Evolutionary conservation across 495 filamentous ascomycete species (phyloP).

Genomic region (Aspergillus sclerotioniger): DNA sequence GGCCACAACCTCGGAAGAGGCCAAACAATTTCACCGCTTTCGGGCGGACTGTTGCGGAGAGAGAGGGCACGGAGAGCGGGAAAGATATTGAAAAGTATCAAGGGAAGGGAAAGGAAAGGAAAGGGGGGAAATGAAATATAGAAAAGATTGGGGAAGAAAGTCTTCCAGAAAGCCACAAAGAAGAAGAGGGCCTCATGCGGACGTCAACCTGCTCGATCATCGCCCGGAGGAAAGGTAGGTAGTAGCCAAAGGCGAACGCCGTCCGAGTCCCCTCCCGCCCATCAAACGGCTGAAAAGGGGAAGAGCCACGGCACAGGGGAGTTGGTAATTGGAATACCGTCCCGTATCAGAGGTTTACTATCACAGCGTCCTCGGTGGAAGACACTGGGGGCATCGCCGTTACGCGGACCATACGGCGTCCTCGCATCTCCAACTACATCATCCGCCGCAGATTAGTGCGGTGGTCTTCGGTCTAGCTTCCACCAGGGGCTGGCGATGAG

Average conservation of each 20-base stretch:
- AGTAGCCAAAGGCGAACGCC: neutral
- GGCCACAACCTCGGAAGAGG: slow-evolving; percentile 10
- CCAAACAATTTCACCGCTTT: slow-evolving; percentile 26
- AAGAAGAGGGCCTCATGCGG: neutral
- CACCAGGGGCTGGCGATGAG: neutral
- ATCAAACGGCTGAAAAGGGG: slow-evolving; percentile 3
- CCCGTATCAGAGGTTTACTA: neutral
- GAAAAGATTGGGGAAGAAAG: neutral
- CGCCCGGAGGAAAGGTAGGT: neutral
- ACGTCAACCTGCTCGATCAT: slow-evolving; percentile 4
- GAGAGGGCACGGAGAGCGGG: neutral
- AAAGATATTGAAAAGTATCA: neutral
- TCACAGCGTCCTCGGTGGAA: too few species aligned
- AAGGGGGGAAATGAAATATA: neutral
- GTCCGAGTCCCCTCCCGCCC: neutral
- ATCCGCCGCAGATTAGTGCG: neutral
- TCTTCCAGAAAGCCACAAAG: neutral
- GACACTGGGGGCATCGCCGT: neutral
- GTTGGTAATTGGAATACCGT: neutral
- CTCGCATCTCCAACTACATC: neutral
- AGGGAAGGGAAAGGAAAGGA: neutral
- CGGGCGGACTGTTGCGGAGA: neutral
- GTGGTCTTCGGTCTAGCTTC: neutral
- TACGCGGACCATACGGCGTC: neutral
- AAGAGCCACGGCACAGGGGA: neutral